These are phyloP conservation scores for Phaeosphaeriaceae sp. DNA, from an alignment of 2,329 filamentous ascomycete species.

Conservation along the genomic window DNA sequence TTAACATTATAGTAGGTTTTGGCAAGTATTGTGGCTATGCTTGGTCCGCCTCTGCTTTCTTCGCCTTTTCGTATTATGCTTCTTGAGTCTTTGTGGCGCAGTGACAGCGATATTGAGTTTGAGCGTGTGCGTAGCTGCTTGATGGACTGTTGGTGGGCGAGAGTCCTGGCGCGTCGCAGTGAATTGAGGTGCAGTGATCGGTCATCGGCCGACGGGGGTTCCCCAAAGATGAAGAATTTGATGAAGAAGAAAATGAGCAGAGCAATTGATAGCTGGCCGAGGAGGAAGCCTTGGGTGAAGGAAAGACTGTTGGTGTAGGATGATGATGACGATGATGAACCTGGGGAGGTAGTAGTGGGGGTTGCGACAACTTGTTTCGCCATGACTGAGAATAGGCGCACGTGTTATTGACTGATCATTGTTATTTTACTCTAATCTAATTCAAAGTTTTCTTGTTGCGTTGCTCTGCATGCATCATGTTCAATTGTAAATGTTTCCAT, in stretches of 20 bases:
- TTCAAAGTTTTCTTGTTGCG: too few species aligned
- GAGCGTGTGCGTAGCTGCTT: slow-evolving; percentile 41
- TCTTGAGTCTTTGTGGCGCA: slow-evolving; percentile 47
- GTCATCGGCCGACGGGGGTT: slow-evolving; percentile 82
- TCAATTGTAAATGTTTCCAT: too few species aligned
- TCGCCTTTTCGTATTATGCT: slow-evolving; percentile 54
- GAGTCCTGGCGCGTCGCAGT: slow-evolving; percentile 73
- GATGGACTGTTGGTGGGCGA: slow-evolving; percentile 64
- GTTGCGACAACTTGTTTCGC: slow-evolving; percentile 20
- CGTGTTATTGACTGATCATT: slow-evolving; percentile 14
- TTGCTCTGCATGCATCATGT: too few species aligned
- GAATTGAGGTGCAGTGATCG: slow-evolving; percentile 77
- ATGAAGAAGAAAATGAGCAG: slow-evolving; percentile 93
- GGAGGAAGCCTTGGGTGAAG: slow-evolving; percentile 90
- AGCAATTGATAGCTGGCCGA: slow-evolving; percentile 92
- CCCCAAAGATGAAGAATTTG: slow-evolving; percentile 99
- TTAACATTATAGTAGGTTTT: slow-evolving; percentile 99
- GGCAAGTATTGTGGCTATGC: slow-evolving; percentile 89
- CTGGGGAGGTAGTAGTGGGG: slow-evolving; percentile 25
- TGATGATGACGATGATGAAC: slow-evolving; percentile 19
- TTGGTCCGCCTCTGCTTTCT: slow-evolving; percentile 65
- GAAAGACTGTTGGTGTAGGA: slow-evolving; percentile 66
- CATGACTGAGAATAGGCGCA: slow-evolving; percentile 12
- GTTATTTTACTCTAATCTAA: too few species aligned
- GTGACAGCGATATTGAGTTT: slow-evolving; percentile 37